phyloP scores from a whole-genome alignment of 1,284 basidiomycete species.

The Malassezia arunalokei region DNA sequence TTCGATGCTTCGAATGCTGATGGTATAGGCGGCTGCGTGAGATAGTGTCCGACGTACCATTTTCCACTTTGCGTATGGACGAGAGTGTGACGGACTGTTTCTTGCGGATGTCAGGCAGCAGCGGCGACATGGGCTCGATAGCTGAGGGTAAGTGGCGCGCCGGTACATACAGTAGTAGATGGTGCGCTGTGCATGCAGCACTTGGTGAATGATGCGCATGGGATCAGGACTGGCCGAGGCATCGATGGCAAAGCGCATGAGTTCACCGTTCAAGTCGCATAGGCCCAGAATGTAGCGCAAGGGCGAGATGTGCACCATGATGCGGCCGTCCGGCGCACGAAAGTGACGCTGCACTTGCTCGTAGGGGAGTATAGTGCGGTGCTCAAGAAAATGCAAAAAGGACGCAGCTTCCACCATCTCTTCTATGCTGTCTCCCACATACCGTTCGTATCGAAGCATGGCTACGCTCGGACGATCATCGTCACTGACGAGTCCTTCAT shows the following conservation, averaged over 20 bases:
- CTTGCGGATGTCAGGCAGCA: conserved; percentile 62
- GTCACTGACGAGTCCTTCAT: conserved; percentile 24
- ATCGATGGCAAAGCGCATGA: conserved; percentile 78
- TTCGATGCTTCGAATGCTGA: conserved; percentile 12
- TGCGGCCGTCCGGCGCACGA: neutral
- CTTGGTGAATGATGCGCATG: conserved; percentile 17
- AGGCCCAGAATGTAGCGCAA: conserved; percentile 83
- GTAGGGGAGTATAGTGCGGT: conserved; percentile 60
- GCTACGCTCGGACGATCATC: neutral
- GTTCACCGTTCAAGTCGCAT: conserved; percentile 85
- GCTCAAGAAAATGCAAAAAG: conserved; percentile 74
- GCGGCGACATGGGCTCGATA: conserved; percentile 61
- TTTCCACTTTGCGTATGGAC: conserved; percentile 84
- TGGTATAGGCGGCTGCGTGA: conserved; percentile 9
- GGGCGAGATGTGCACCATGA: conserved; percentile 47
- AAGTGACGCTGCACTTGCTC: conserved; percentile 55
- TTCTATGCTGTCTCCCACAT: conserved; percentile 43
- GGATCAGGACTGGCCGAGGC: conserved; percentile 25
- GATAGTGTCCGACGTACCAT: conserved; percentile 54
- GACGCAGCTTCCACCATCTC: conserved; percentile 63
- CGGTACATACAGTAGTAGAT: conserved; percentile 18
- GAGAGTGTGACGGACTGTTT: conserved; percentile 76
- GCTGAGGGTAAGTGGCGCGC: conserved; percentile 49
- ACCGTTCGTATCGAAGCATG: conserved; percentile 28
- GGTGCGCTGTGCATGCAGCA: conserved; percentile 24